Percentiles rank a stretch among this genome's conserved stretches.
phyloP scores from a whole-genome alignment of 192 early-diverging fungal species.

The Diversispora epigaea region DNA sequence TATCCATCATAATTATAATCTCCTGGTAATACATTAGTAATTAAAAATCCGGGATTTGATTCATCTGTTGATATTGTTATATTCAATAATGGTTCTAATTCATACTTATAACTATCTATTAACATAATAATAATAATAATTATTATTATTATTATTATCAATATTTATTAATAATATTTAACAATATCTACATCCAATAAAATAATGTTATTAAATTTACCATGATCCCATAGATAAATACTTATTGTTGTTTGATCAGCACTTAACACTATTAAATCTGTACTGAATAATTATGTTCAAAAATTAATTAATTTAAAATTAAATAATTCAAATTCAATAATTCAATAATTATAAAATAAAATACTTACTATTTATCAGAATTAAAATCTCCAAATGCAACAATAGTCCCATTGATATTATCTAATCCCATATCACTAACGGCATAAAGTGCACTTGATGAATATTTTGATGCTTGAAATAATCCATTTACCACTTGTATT shows the following conservation, averaged over 20 bases:
- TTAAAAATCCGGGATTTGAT: constrained; percentile 40
- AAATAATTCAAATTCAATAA: not conserved
- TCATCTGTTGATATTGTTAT: constrained; percentile 28
- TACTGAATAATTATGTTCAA: constrained; percentile 44
- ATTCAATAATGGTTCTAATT: not conserved
- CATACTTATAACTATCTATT: not conserved
- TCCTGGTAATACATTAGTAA: constrained; percentile 77
- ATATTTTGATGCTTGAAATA: not conserved
- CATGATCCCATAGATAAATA: constrained; percentile 70
- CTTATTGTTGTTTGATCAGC: constrained; percentile 65
- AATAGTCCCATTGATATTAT: constrained; percentile 66
- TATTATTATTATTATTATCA: too few species aligned
- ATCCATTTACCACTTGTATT: too few species aligned
- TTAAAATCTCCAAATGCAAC: constrained; percentile 87
- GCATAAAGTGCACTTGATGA: constrained; percentile 58
- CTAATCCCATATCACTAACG: constrained; percentile 59
- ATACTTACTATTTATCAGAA: constrained; percentile 68
- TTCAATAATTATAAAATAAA: not conserved
- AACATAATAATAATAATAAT: not conserved
- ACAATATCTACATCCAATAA: too few species aligned
- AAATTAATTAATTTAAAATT: not conserved
- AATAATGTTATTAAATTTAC: constrained; percentile 36
- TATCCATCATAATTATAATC: constrained; percentile 91
- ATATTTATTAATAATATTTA: too few species aligned
- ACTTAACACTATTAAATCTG: constrained; percentile 77